These are phyloP conservation scores for Lepidium africanum DNA, from an alignment of 345 rosid genomes.

Conservation along the genomic window DNA sequence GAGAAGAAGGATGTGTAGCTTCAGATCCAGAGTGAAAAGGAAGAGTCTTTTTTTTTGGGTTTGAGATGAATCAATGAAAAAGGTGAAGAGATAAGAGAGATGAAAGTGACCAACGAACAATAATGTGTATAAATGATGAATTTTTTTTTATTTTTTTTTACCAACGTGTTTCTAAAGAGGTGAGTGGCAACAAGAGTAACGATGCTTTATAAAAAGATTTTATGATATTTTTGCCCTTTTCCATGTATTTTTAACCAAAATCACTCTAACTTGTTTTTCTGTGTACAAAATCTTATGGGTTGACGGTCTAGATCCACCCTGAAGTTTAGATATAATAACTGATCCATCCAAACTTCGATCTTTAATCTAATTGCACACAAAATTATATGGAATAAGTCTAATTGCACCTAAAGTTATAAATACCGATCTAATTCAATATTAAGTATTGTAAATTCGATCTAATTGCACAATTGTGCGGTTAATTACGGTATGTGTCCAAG, in stretches of 20 bases:
- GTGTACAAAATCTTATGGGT: too few relatives aligned
- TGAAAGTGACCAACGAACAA: conserved; percentile 26
- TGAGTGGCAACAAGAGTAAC: neutral
- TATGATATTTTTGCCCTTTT: conserved; percentile 28
- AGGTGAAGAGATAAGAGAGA: conserved; percentile 18
- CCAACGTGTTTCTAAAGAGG: neutral
- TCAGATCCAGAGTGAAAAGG: conserved; percentile 21
- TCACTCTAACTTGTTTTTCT: neutral
- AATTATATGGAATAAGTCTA: too few relatives aligned
- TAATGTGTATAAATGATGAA: neutral
- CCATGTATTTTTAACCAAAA: neutral
- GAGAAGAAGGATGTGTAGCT: neutral
- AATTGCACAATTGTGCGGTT: too few relatives aligned
- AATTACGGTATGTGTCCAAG: too few relatives aligned
- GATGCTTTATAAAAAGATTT: conserved; percentile 14
- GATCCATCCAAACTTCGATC: too few relatives aligned
- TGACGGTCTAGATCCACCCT: too few relatives aligned
- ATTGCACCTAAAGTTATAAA: too few relatives aligned
- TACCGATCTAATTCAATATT: too few relatives aligned
- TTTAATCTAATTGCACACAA: too few relatives aligned
- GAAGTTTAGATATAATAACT: too few relatives aligned
- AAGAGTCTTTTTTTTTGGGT: neutral
- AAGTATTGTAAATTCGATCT: too few relatives aligned
- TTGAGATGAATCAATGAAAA: conserved; percentile 12
- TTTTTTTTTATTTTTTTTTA: neutral